phyloP scores from a whole-genome alignment of 495 filamentous ascomycete genomes.

The Daldinia childiae region DNA sequence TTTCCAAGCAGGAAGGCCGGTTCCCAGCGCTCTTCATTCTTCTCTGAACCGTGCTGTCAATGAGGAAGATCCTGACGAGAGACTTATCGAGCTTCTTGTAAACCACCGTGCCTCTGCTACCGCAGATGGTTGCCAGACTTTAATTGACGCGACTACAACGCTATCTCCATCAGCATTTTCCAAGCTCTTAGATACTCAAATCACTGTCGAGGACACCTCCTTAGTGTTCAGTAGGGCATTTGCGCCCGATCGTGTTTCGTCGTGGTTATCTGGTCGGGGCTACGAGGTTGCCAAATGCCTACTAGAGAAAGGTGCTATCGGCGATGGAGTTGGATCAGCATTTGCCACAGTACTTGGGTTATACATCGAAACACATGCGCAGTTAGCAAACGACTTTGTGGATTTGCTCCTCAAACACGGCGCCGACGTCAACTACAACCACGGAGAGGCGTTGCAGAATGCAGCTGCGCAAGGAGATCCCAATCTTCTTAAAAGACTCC shows the following conservation, averaged over 20 bases:
- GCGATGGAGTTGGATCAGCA: slow-evolving; percentile 51
- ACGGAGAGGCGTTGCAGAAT: slow-evolving; percentile 53
- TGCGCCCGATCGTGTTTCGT: slow-evolving; percentile 37
- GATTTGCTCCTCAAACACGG: slow-evolving; percentile 48
- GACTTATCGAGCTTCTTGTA: slow-evolving; percentile 54
- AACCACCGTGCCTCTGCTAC: slow-evolving; percentile 53
- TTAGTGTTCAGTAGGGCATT: slow-evolving; percentile 55
- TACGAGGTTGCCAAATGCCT: slow-evolving; percentile 52
- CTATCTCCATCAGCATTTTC: slow-evolving; percentile 48
- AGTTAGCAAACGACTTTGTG: slow-evolving; percentile 49
- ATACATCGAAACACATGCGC: slow-evolving; percentile 44
- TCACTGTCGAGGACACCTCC: slow-evolving; percentile 50
- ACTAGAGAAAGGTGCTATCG: slow-evolving; percentile 54
- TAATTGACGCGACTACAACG: slow-evolving; percentile 53
- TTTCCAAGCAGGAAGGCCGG: slow-evolving; percentile 54
- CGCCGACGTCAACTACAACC: slow-evolving; percentile 53
- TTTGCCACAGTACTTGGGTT: slow-evolving; percentile 49
- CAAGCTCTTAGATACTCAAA: slow-evolving; percentile 48
- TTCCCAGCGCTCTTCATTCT: slow-evolving; percentile 52
- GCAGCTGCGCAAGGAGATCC: slow-evolving; percentile 53
- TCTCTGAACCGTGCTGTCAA: slow-evolving; percentile 55
- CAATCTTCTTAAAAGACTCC: slow-evolving; percentile 50
- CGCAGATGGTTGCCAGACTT: slow-evolving; percentile 54
- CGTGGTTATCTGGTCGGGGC: slow-evolving; percentile 53
- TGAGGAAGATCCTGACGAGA: slow-evolving; percentile 54